These are phyloP conservation scores for Strobilomyces echinocephalus DNA, from an alignment of 768 basidiomycete species.

Conservation along the genomic window DNA sequence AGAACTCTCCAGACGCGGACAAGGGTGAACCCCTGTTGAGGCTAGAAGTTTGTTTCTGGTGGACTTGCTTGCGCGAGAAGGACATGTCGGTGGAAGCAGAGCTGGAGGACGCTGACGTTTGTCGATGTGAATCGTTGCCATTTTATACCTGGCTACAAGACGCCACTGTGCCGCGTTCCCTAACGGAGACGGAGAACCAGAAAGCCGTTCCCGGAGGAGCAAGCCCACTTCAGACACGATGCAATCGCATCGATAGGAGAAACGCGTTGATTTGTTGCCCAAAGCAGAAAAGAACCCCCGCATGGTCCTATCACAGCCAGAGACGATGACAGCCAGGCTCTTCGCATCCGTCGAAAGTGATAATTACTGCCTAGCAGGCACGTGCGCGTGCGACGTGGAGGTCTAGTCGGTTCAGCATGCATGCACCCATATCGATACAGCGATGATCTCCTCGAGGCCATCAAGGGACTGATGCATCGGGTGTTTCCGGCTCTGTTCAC, in stretches of 20 bases:
- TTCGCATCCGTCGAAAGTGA: constrained; percentile 1
- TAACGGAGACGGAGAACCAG: constrained; percentile 6
- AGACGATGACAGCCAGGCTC: background rate
- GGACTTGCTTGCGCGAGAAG: constrained; percentile 9
- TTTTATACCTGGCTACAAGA: constrained; percentile 14
- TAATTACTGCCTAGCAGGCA: background rate
- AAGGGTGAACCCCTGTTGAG: constrained; percentile 12
- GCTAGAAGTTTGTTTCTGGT: constrained; percentile 5
- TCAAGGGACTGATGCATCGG: constrained; percentile 2
- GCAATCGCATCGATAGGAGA: constrained; percentile 7
- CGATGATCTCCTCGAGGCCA: constrained; percentile 5
- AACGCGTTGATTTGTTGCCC: background rate
- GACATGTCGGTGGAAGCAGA: background rate
- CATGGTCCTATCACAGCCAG: background rate
- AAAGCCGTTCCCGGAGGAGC: constrained; percentile 1
- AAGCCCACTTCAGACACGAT: constrained; percentile 14
- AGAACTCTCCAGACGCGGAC: constrained; percentile 9
- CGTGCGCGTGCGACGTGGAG: background rate
- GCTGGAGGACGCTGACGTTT: background rate
- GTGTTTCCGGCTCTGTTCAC: too few species aligned
- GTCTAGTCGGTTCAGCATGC: background rate
- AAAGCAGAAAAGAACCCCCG: constrained; percentile 6
- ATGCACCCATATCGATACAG: background rate
- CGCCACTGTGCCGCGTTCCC: background rate
- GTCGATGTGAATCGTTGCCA: background rate